A percentile compares a stretch with the other conserved stretches of the same genome.
These are phyloP conservation scores for Dendrobium catenatum DNA, from an alignment of 106 monocot genomes.

Conservation along the genomic window DNA sequence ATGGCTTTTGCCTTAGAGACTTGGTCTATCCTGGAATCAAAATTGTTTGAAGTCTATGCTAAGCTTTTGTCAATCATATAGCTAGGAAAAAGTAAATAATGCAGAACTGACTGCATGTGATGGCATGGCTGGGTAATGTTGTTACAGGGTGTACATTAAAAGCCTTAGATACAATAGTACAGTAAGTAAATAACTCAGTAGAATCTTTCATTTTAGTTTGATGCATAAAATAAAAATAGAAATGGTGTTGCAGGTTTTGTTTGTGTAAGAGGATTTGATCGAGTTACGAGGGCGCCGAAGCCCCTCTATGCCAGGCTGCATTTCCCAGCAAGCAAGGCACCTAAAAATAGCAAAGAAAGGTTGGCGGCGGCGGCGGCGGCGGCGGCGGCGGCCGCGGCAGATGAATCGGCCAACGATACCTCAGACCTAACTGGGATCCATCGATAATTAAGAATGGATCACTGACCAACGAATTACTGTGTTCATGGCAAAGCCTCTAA, in stretches of 20 bases:
- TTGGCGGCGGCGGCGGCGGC: neutral
- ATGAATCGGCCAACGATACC: neutral
- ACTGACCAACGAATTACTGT: conserved; percentile 5
- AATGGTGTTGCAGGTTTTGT: conserved; percentile 17
- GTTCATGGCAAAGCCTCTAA: conserved; percentile 11
- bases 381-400: neutral
- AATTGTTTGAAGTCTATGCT: too few species aligned
- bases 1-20: too few species aligned
- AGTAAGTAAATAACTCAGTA: too few species aligned
- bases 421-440: conserved; percentile 4
- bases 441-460: conserved; percentile 4
- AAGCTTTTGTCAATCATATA: too few species aligned
- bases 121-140: too few species aligned
- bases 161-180: too few species aligned
- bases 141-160: too few species aligned
- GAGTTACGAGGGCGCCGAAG: conserved; percentile 16
- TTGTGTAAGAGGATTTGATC: conserved; percentile 25
- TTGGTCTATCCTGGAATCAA: too few species aligned
- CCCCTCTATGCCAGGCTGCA: conserved; percentile 25
- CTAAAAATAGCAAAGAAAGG: neutral
- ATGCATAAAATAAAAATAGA: neutral
- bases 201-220: conserved; percentile 2
- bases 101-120: too few species aligned
- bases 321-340: conserved; percentile 18
- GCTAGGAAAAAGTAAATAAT: too few species aligned